Percentiles rank a stretch among this genome's conserved stretches.
phyloP scores from a whole-genome alignment of 768 basidiomycete genomes.

The Boletus coccyginus region DNA sequence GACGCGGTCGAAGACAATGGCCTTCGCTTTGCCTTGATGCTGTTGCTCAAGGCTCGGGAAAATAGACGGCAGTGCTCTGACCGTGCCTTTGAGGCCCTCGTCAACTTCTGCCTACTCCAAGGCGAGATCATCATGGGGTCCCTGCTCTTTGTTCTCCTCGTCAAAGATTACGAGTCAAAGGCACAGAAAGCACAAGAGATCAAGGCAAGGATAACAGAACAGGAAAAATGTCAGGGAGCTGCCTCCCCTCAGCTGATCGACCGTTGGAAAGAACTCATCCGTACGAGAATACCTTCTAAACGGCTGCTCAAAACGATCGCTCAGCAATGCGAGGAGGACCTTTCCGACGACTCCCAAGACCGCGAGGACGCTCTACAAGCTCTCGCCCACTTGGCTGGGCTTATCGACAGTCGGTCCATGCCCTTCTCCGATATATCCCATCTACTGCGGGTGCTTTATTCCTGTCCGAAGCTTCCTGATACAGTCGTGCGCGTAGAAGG shows the following conservation, averaged over 20 bases:
- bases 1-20: slow-evolving; percentile 37
- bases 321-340: slow-evolving; percentile 25
- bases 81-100: slow-evolving; percentile 58
- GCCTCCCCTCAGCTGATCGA: slow-evolving; percentile 14
- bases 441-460: slow-evolving; percentile 47
- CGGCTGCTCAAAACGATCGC: slow-evolving; percentile 34
- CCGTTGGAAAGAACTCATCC: slow-evolving; percentile 20
- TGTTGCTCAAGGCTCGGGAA: slow-evolving; percentile 52
- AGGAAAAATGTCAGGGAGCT: slow-evolving; percentile 10
- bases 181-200: slow-evolving; percentile 29
- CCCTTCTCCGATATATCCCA: slow-evolving; percentile 43
- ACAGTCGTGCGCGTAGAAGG: slow-evolving; percentile 38
- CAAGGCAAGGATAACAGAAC: slow-evolving; percentile 17
- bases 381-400: slow-evolving; percentile 53
- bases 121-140: slow-evolving; percentile 80
- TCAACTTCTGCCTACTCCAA: slow-evolving; percentile 66
- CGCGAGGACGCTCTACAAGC: slow-evolving; percentile 50
- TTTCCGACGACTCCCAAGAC: slow-evolving; percentile 27
- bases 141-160: slow-evolving; percentile 59
- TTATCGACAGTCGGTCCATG: slow-evolving; percentile 50
- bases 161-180: slow-evolving; percentile 59
- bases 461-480: slow-evolving; percentile 39
- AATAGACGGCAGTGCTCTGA: slow-evolving; percentile 54
- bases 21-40: slow-evolving; percentile 49
- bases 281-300: slow-evolving; percentile 24